Evolutionary conservation across 2,329 filamentous ascomycete species (phyloP).

Genomic region (Furcasterigmium sp.): DNA sequence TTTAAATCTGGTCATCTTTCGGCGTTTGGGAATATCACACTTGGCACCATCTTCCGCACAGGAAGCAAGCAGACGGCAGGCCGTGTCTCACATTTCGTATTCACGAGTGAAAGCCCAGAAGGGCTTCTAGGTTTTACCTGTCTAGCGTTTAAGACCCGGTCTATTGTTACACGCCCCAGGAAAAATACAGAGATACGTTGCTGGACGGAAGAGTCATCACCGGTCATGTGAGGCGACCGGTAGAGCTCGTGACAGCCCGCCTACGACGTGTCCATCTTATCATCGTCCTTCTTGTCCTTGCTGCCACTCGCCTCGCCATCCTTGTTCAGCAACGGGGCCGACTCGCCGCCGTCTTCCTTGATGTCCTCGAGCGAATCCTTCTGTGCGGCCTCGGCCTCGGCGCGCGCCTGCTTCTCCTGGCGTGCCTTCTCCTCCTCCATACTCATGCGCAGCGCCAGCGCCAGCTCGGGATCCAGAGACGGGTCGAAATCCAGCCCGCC

Average conservation of each 20-base stretch:
- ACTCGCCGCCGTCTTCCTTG: slow-evolving; percentile 68
- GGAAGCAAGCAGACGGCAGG: background rate
- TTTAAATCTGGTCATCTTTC: background rate
- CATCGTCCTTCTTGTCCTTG: slow-evolving; percentile 46
- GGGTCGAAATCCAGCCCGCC: slow-evolving; percentile 82
- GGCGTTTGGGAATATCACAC: background rate
- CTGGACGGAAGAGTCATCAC: background rate
- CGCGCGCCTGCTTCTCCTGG: slow-evolving; percentile 77
- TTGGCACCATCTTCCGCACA: background rate
- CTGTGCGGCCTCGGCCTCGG: slow-evolving; percentile 66
- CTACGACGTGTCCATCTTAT: slow-evolving; percentile 90
- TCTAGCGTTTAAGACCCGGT: background rate
- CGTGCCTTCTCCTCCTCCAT: slow-evolving; percentile 97
- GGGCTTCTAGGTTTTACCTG: background rate
- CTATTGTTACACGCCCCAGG: background rate
- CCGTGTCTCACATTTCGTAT: background rate
- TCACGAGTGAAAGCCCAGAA: background rate
- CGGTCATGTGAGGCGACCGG: background rate
- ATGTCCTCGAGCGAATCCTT: slow-evolving; percentile 78
- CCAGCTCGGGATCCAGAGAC: slow-evolving; percentile 85
- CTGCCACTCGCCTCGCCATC: slow-evolving; percentile 60
- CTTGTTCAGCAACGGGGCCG: slow-evolving; percentile 58
- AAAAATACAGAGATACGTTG: background rate
- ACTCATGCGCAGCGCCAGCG: slow-evolving; percentile 91
- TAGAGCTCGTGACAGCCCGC: slow-evolving; percentile 2